Evolutionary conservation across 257 asterid species (phyloP).

Genomic region (Fraxinus americana): DNA sequence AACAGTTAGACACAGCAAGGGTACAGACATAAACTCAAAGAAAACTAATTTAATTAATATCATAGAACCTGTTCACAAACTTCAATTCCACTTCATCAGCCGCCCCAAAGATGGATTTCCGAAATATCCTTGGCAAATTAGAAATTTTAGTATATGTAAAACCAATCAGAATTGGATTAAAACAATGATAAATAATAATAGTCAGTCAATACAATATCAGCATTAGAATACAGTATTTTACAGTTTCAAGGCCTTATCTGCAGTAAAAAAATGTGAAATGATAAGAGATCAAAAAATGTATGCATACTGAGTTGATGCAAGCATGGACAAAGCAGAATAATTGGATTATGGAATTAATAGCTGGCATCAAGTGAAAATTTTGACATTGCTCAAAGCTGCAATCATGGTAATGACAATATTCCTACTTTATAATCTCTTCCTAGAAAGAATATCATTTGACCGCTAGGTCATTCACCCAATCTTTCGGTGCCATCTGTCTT

Average conservation of each 20-base stretch:
- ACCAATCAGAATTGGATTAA: constrained; percentile 5
- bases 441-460: not conserved
- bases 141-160: constrained; percentile 19
- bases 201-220: not conserved
- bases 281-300: not conserved
- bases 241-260: not conserved
- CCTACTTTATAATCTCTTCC: not conserved
- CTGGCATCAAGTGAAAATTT: not conserved
- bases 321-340: not conserved
- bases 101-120: constrained; percentile 89
- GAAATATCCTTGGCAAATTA: constrained; percentile 57
- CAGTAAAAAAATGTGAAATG: not conserved
- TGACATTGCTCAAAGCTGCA: not conserved
- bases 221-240: not conserved
- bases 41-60: constrained; percentile 19
- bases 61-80: constrained; percentile 75
- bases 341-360: not conserved
- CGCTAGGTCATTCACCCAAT: not conserved
- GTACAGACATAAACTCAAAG: constrained; percentile 9
- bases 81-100: constrained; percentile 97
- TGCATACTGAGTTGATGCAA: not conserved
- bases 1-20: constrained; percentile 20
- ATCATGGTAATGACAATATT: not conserved
- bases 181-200: not conserved
- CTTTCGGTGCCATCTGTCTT: not conserved